phyloP scores from a whole-genome alignment of 176 grass and related monocot genomes.

The Ensete ventricosum region DNA sequence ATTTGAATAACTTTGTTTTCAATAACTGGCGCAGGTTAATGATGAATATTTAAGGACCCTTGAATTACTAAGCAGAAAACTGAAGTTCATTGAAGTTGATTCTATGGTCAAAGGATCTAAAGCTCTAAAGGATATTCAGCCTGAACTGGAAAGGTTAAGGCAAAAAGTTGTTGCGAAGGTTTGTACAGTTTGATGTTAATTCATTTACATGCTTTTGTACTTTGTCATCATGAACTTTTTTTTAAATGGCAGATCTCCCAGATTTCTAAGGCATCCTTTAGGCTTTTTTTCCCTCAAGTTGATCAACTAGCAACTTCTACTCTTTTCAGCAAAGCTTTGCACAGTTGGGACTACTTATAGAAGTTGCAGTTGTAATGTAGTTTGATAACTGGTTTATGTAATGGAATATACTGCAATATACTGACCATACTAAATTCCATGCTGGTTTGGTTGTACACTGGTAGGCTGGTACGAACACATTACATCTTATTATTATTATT shows the following conservation, averaged over 20 bases:
- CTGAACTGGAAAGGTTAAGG: slow-evolving; percentile 75
- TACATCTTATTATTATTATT: no score
- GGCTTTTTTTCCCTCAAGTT: no score
- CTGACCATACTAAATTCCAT: no score
- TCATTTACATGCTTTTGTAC: slow-evolving; percentile 18
- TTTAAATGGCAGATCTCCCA: background rate
- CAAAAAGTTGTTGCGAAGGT: slow-evolving; percentile 98
- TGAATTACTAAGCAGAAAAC: slow-evolving; percentile 81
- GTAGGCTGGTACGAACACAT: no score
- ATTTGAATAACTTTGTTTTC: background rate
- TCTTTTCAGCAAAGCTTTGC: no score
- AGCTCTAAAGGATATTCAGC: slow-evolving; percentile 87
- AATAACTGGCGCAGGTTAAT: slow-evolving; percentile 51
- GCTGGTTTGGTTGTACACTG: no score
- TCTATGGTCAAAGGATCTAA: slow-evolving; percentile 66
- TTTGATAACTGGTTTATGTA: no score
- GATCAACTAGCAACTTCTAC: no score
- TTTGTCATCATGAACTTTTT: background rate
- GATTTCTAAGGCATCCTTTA: no score
- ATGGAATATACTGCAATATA: no score
- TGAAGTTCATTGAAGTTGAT: slow-evolving; percentile 81
- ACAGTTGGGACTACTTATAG: no score
- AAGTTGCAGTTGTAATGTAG: no score
- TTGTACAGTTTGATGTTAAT: slow-evolving; percentile 26
- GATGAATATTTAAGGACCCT: slow-evolving; percentile 89